Percentiles rank a stretch among this genome's conserved stretches.
Evolutionary conservation across 164 flowering plant genomes (phyloP).

Genomic region (Kalanchoe fedtschenkoi): DNA sequence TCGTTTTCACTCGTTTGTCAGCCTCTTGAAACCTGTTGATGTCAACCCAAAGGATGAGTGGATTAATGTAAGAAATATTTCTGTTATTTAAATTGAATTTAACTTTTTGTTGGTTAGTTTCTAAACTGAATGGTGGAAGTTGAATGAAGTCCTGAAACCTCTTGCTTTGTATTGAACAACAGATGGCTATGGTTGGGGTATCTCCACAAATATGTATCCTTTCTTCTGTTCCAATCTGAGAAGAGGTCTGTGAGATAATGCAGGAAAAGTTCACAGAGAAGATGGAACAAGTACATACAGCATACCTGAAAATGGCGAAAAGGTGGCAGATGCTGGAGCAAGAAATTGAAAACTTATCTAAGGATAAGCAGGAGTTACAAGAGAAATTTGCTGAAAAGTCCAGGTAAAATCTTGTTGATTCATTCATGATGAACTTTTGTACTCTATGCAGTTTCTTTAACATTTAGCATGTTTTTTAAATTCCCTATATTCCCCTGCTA

Average conservation of each 20-base stretch:
- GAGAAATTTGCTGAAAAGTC: constrained; percentile 94
- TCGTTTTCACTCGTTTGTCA: constrained; percentile 24
- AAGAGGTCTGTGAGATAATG: constrained; percentile 81
- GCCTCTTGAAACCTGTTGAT: constrained; percentile 90
- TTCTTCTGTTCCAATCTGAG: not conserved
- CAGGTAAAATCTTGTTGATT: constrained; percentile 33
- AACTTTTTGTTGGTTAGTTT: not conserved
- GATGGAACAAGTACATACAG: constrained; percentile 81
- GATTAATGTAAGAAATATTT: constrained; percentile 57
- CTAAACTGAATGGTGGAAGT: not conserved
- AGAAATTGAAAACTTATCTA: constrained; percentile 67
- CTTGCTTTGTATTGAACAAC: constrained; percentile 15
- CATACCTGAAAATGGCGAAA: constrained; percentile 87
- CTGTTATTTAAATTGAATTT: not conserved
- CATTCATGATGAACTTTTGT: not conserved
- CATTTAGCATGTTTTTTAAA: not conserved
- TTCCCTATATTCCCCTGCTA: not conserved
- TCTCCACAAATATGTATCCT: constrained; percentile 93
- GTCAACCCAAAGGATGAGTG: constrained; percentile 91
- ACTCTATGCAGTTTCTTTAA: not conserved
- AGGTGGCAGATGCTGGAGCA: constrained; percentile 94
- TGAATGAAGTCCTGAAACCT: not conserved
- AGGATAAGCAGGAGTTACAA: constrained; percentile 93
- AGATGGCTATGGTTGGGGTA: constrained; percentile 92
- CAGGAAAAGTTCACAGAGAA: constrained; percentile 89